Percentiles rank a stretch among this genome's conserved stretches.
Conservation (phyloP, 2,329 filamentous ascomycete genomes). For the Diplodia seriata region DNA sequence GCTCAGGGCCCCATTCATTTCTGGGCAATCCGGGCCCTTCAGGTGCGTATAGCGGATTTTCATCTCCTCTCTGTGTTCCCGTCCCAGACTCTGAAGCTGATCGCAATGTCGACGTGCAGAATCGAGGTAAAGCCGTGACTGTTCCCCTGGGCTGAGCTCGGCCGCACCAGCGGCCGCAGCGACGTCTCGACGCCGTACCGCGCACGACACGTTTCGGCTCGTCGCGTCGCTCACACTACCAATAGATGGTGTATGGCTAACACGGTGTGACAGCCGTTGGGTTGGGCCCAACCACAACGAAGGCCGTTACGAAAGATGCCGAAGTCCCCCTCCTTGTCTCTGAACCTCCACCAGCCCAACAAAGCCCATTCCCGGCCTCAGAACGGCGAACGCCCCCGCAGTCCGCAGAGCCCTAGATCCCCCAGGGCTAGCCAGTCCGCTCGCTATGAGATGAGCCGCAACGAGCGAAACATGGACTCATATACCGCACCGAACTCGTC, state of each 20-base stretch:
- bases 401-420: constrained; percentile 45
- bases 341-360: constrained; percentile 41
- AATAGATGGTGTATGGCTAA: constrained; percentile 30
- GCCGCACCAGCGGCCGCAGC: constrained; percentile 13
- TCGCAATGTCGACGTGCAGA: constrained; percentile 31
- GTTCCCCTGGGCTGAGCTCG: constrained; percentile 5
- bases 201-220: constrained; percentile 23
- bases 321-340: constrained; percentile 47
- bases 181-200: constrained; percentile 12
- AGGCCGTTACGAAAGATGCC: constrained; percentile 48
- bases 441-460: constrained; percentile 31
- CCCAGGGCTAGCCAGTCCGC: constrained; percentile 18
- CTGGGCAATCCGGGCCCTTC: constrained; percentile 28
- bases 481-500: constrained; percentile 14
- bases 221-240: constrained; percentile 28
- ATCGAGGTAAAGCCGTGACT: constrained; percentile 30
- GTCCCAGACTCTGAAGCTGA: constrained; percentile 30
- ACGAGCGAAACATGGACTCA: constrained; percentile 26
- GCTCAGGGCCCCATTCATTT: constrained; percentile 31
- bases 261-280: constrained; percentile 32
- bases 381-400: constrained; percentile 40
- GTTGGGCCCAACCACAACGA: constrained; percentile 36
- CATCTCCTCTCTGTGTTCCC: constrained; percentile 20
- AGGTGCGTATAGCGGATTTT: constrained; percentile 31
- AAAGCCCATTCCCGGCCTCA: constrained; percentile 39